Evolutionary conservation across 495 filamentous ascomycete genomes (phyloP), one percentile per base, ranked within the genome.

Genomic region (Daldinia childiae): DNA sequence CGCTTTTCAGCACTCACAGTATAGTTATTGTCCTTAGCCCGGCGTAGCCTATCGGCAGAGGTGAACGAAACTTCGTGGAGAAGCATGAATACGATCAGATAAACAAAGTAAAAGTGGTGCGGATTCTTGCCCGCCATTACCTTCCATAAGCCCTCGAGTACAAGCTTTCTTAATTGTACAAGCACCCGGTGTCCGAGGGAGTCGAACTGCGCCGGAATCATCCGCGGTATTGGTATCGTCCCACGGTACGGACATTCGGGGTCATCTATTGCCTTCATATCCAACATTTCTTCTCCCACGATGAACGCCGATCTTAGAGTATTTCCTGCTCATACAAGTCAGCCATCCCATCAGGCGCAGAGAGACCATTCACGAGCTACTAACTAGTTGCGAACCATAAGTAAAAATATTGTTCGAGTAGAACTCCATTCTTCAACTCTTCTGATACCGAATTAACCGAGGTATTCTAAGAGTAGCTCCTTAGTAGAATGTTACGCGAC

Each of bases 131-230:
- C 45, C 52, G 74, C 76, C 71, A 68, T 80, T 61, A 69, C 64
- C 19, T 66, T 64, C 73, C 83, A 78, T 7, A 80, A 72, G 1
- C 64, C 58, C 11, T 73, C 71, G 4, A 80, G 76, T 12, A 80
- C 76, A 5, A 55, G 36, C 48, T 73, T 76, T 39, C 76, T 69
- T 15, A 74, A 61, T n/a, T 66, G 64, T 19, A 58, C 51, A n/a
- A 84, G 77, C 8, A 83, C 39, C 32, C 77, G 78, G 39, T 78
- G 74, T 6, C 78, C 80, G 52, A 85, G 79, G 55, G 79, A 82
- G 69, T 85, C 83, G 62, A 85, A 82, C 63, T 85, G 83, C 1
- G 82, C 83, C 30, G 83, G 76, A 15, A 85, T 77, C 82, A 84
- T 84, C 15, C 82, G 78, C 9, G 83, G 81, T 15, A 82, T 62